Conservation (phyloP, 2,329 filamentous ascomycete species). For the Chaetomium strumarium region DNA sequence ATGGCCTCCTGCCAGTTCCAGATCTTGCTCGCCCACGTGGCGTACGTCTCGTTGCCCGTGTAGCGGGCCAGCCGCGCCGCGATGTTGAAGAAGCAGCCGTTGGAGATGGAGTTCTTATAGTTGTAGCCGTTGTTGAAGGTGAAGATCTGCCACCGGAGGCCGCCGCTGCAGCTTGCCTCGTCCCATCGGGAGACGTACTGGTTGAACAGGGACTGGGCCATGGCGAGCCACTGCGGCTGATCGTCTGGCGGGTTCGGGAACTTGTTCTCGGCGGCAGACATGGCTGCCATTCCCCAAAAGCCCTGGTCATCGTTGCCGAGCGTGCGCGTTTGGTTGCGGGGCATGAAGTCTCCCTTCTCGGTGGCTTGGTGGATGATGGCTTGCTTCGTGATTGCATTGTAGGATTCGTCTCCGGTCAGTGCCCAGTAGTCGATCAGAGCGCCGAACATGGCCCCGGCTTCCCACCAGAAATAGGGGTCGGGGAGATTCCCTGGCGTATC, state of each 20-base stretch:
- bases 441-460: constrained; percentile 66
- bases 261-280: constrained; percentile 70
- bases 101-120: constrained; percentile 64
- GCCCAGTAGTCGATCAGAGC: constrained; percentile 68
- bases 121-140: constrained; percentile 65
- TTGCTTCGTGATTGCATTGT: constrained; percentile 54
- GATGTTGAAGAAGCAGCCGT: constrained; percentile 65
- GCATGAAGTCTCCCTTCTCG: constrained; percentile 58
- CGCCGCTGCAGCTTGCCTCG: constrained; percentile 58
- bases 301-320: constrained; percentile 71
- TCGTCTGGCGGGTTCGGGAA: constrained; percentile 61
- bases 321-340: constrained; percentile 55
- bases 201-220: constrained; percentile 76
- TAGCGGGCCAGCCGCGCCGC: constrained; percentile 68
- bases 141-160: constrained; percentile 82
- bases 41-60: constrained; percentile 73
- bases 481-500: constrained; percentile 54
- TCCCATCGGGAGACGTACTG: constrained; percentile 70
- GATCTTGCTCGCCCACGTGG: constrained; percentile 64
- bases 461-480: constrained; percentile 68
- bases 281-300: constrained; percentile 80
- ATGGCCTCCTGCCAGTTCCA: constrained; percentile 59
- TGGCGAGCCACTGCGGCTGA: constrained; percentile 68
- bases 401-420: constrained; percentile 59
- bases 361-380: constrained; percentile 57